Evolutionary conservation across 495 filamentous ascomycete species (phyloP).

Genomic region (Penicillium daleae): DNA sequence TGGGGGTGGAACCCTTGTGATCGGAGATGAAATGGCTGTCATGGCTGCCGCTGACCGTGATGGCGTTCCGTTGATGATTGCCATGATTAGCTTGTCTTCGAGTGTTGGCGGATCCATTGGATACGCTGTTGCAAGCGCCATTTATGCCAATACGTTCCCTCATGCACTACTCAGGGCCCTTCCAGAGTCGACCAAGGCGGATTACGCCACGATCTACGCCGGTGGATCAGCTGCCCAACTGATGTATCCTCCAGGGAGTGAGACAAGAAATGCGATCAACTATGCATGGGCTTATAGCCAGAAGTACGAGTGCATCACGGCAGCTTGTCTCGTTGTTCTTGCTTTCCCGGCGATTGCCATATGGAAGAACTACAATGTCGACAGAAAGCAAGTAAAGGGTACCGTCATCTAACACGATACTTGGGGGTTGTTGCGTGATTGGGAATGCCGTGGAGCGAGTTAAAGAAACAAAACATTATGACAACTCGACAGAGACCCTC

Average conservation of each 20-base stretch:
- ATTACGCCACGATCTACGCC: slow-evolving; percentile 43
- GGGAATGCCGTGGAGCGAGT: too few relatives aligned
- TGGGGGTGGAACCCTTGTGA: slow-evolving; percentile 60
- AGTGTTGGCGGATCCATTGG: slow-evolving; percentile 71
- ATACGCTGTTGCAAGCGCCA: slow-evolving; percentile 57
- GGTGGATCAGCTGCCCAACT: slow-evolving; percentile 42
- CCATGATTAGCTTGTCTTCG: slow-evolving; percentile 63
- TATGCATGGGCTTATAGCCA: slow-evolving; percentile 61
- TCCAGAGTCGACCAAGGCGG: slow-evolving; percentile 41
- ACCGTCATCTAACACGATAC: slow-evolving; percentile 26
- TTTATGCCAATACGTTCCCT: slow-evolving; percentile 67
- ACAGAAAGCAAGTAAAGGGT: slow-evolving; percentile 49
- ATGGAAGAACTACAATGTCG: slow-evolving; percentile 45
- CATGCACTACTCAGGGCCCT: slow-evolving; percentile 45
- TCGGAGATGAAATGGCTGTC: slow-evolving; percentile 68
- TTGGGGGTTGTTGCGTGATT: neutral
- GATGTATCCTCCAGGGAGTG: slow-evolving; percentile 53
- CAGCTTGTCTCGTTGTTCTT: slow-evolving; percentile 36
- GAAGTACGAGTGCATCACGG: slow-evolving; percentile 58
- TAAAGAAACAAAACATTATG: slow-evolving; percentile 8
- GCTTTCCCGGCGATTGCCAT: slow-evolving; percentile 37
- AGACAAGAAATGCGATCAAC: slow-evolving; percentile 56
- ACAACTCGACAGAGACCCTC: slow-evolving; percentile 4
- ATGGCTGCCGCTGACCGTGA: slow-evolving; percentile 64
- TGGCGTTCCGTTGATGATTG: slow-evolving; percentile 66